These are phyloP conservation scores for Thermomucor indicae-seudaticae DNA, from an alignment of 371 early-diverging fungal genomes.

Conservation along the genomic window DNA sequence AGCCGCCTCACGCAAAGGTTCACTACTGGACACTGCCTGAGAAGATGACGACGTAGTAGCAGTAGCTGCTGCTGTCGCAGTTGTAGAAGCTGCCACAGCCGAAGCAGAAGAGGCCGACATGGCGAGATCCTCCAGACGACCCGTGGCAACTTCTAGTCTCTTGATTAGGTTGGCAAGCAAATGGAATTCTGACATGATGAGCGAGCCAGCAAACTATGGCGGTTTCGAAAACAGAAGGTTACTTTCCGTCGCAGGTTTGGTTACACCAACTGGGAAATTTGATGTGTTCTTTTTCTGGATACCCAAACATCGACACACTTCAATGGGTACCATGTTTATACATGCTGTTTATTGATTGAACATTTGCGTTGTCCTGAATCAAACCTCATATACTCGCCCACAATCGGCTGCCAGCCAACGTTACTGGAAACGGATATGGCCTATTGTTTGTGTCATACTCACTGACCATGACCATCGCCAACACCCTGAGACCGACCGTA, in stretches of 20 bases:
- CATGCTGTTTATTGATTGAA: no score
- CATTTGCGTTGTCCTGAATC: not conserved
- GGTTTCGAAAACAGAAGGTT: no score
- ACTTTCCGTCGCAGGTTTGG: no score
- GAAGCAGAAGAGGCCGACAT: conserved; percentile 52
- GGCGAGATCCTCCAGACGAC: conserved; percentile 79
- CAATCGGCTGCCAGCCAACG: not conserved
- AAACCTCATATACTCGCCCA: not conserved
- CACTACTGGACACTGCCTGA: conserved; percentile 20
- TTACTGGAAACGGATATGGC: not conserved
- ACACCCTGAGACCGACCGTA: not conserved
- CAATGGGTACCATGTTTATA: no score
- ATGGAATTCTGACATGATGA: conserved; percentile 60
- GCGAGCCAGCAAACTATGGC: no score
- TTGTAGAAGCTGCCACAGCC: conserved; percentile 43
- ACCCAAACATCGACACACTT: no score
- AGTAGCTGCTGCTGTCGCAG: conserved; percentile 18
- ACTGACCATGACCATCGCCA: not conserved
- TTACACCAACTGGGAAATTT: no score
- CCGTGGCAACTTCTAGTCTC: conserved; percentile 83
- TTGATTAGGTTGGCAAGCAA: conserved; percentile 71
- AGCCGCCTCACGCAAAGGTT: conserved; percentile 16
- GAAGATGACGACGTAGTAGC: conserved; percentile 23
- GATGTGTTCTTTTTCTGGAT: no score
- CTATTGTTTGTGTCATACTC: not conserved